These are phyloP conservation scores for Wickerhamomyces alni DNA, from an alignment of 805 yeast species.

Conservation along the genomic window DNA sequence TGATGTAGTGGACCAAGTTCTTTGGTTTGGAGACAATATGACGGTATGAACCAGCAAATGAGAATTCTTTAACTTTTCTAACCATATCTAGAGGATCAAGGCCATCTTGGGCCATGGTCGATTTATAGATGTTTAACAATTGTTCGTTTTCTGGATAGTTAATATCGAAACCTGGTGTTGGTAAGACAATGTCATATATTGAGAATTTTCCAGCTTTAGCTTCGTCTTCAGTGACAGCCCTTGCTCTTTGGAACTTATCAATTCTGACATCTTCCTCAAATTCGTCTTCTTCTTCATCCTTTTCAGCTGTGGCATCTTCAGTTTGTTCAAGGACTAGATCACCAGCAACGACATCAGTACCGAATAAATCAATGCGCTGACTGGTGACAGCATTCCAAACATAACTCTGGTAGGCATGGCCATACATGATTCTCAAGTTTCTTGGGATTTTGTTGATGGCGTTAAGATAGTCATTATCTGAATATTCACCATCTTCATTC, in stretches of 20 bases:
- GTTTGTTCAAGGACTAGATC: conserved; percentile 58
- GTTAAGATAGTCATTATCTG: conserved; percentile 55
- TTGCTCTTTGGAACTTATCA: conserved; percentile 56
- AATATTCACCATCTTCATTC: conserved; percentile 39
- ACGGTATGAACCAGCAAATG: conserved; percentile 88
- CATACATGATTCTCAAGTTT: conserved; percentile 89
- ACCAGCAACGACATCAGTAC: conserved; percentile 67
- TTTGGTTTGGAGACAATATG: conserved; percentile 60
- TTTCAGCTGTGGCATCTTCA: conserved; percentile 8
- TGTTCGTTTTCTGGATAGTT: conserved; percentile 68
- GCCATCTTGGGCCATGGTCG: conserved; percentile 72
- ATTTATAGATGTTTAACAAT: conserved; percentile 55
- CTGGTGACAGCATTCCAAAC: conserved; percentile 90
- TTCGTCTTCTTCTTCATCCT: conserved; percentile 37
- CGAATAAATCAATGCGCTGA: conserved; percentile 64
- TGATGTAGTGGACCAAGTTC: conserved; percentile 52
- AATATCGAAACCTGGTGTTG: conserved; percentile 97
- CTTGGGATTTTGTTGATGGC: conserved; percentile 89
- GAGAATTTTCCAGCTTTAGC: conserved; percentile 49
- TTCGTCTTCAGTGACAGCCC: conserved; percentile 72
- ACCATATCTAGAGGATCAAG: conserved; percentile 83
- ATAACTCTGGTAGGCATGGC: conserved; percentile 95
- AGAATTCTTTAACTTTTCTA: conserved; percentile 80
- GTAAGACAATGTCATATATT: conserved; percentile 82
- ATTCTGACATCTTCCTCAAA: conserved; percentile 68